A percentile compares a stretch with the other conserved stretches of the same genome.
Evolutionary conservation across 2,329 filamentous ascomycete species (phyloP).

Genomic region (Dendryphion nanum): DNA sequence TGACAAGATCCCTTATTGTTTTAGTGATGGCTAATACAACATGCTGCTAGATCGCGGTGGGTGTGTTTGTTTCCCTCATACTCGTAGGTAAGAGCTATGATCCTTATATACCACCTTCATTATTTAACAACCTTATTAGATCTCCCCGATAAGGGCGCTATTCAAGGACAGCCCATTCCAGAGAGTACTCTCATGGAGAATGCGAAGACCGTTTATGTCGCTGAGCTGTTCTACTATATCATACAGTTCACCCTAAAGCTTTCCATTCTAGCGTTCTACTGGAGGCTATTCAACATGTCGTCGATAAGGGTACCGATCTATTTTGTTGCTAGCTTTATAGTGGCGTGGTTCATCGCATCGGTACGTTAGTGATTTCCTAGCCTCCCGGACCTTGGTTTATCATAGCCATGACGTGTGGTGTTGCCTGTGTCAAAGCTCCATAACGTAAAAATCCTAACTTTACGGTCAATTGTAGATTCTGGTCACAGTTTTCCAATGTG

Average conservation of each 20-base stretch:
- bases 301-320: conserved; percentile 8
- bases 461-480: conserved; percentile 9
- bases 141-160: background rate
- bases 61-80: conserved; percentile 4
- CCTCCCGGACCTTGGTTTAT: background rate
- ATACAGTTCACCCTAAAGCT: conserved; percentile 19
- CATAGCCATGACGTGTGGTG: too few relatives aligned
- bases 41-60: conserved; percentile 1
- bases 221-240: conserved; percentile 17
- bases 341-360: conserved; percentile 18
- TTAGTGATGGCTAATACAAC: conserved; percentile 1
- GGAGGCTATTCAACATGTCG: conserved; percentile 22
- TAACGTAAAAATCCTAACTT: background rate
- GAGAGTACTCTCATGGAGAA: background rate
- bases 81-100: conserved; percentile 3
- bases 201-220: conserved; percentile 13
- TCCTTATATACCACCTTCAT: background rate
- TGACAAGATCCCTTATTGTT: background rate
- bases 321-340: conserved; percentile 9
- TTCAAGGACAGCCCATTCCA: background rate
- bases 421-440: background rate
- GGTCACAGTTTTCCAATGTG: conserved; percentile 19
- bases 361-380: conserved; percentile 8
- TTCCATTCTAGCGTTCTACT: conserved; percentile 25
- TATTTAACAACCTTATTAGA: conserved; percentile 2